Base-by-base conservation (phyloP, 1,284 basidiomycete genomes). In the Sparassis latifolia region DNA sequence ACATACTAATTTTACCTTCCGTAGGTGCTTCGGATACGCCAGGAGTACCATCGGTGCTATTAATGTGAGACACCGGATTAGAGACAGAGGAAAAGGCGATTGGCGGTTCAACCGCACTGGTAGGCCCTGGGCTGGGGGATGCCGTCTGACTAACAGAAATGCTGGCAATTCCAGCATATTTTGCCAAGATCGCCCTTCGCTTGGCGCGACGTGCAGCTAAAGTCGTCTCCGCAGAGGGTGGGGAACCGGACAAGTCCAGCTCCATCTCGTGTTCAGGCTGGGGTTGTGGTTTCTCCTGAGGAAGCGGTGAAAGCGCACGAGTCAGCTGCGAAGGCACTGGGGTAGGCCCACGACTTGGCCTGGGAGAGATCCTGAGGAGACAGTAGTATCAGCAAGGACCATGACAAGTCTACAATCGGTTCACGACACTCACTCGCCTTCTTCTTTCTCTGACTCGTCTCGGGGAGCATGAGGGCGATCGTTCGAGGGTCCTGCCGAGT, bases 121-220 rank as follows among this genome's bases (percentile, higher is more conserved):
- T 83, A 69, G 78, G 76, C 65, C 76, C 79, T 44, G 78, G 78
- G 58, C 78, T 79, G 30, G 76, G 72, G 53, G 78, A 80, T 55
- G 71, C 67, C 45, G 70, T 67, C 48, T 66, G 64, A 44, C 55
- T 62, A 38, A 45, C 40, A 20, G 33, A 50, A 27, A 51, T 43
- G 58, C 76, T 80, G 49, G 74, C 62, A 41, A 73, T 66, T 27
- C 79, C 78, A 6, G 73, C 64, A 68, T 93, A 89, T 68, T 90
- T 93, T 50, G 91, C 91, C 53, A 92, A 72, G 49, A 97, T 93
- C 28, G 89, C 92, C 58, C 85, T 84, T 39, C 92, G 82, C 59
- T 82, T 86, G 30, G 86, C 84, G 33, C 87, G 78, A n/a, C 91
- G 79, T 50, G 84, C 87, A 42, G 86, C 90, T 28, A 93, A 72